Base-by-base conservation (phyloP, 345 rosid species). In the Gossypioides kirkii region DNA sequence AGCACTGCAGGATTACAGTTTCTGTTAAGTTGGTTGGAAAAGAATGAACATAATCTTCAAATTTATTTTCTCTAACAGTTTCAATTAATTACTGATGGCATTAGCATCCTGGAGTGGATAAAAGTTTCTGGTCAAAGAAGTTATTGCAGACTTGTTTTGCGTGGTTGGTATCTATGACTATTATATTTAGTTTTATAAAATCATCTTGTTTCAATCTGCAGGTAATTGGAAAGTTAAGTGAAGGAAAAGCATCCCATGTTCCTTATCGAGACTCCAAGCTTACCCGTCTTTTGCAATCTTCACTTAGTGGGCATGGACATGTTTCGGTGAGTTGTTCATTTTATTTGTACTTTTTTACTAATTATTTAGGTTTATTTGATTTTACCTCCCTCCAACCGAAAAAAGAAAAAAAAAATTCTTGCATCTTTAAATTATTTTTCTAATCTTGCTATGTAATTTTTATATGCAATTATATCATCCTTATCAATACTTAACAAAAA, bases 221-320 rank as follows among this genome's bases (percentile, higher is more conserved):
- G 99, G 99, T 96, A 36, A 96, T 96, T 53, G 98, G 99, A 77
- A 96, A 96, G 79, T 80, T 96, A 78, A 96, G 98, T 73, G 99
- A 96, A 81, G 99, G 99, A 71, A 96, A 87, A 87, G 96, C 97
- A 74, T 93, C 95, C 80, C 99, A 96, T 83, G 97, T 96, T 84
- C 99, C 99, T 32, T 96, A 89, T 82, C 89, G 99, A 55, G 99
- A 96, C 80, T 96, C 99, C 55, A 96, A 96, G 84, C 97, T 96
- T 61, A 96, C 99, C 26, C 97, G 99, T 50, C 99, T 96, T 84
- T 80, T 96, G 86, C 99, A 96, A 78, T 91, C 99, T 77, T 96
- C 99, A 13, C 71, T 96, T 76, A 86, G 98, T 73, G 99, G 99
- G 71, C 98, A 89, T 71, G 99, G 99, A 18, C 98, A 96, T 86